Evolutionary conservation across 768 basidiomycete genomes (phyloP).

Genomic region (Tulasnella calospora): DNA sequence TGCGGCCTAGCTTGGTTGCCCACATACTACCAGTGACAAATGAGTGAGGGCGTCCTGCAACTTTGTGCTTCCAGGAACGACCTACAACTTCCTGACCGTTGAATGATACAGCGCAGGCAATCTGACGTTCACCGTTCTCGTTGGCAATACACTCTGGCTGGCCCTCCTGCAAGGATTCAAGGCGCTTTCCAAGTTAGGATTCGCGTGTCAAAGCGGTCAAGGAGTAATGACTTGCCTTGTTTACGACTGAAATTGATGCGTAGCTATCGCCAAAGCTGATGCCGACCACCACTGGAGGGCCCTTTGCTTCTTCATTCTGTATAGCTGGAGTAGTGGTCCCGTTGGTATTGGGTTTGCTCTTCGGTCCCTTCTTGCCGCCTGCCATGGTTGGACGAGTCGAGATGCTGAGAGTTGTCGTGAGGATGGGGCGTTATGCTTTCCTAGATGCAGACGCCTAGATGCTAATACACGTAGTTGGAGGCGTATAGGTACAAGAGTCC

Average conservation of each 20-base stretch:
- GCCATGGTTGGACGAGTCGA: neutral
- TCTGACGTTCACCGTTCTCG: constrained; percentile 97
- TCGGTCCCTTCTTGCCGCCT: neutral
- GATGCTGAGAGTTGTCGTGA: neutral
- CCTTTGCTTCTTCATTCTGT: neutral
- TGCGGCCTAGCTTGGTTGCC: constrained; percentile 93
- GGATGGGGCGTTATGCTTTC: neutral
- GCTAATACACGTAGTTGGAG: neutral
- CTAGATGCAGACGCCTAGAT: neutral
- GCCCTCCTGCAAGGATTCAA: constrained; percentile 59
- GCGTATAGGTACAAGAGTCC: neutral
- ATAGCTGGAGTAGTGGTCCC: neutral
- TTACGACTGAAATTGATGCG: constrained; percentile 91
- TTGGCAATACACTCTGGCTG: constrained; percentile 94
- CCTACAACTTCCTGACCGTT: constrained; percentile 84
- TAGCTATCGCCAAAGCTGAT: constrained; percentile 96
- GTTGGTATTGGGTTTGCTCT: neutral
- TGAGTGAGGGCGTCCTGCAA: neutral
- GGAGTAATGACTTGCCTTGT: constrained; percentile 58
- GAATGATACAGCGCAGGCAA: constrained; percentile 89
- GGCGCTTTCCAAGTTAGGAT: neutral
- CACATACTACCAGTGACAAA: constrained; percentile 62
- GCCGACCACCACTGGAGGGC: constrained; percentile 54
- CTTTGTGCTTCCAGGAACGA: constrained; percentile 26
- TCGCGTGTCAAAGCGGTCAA: neutral